phyloP scores from a whole-genome alignment of 352 stramenopile species.

The Phytophthora fragariae region DNA sequence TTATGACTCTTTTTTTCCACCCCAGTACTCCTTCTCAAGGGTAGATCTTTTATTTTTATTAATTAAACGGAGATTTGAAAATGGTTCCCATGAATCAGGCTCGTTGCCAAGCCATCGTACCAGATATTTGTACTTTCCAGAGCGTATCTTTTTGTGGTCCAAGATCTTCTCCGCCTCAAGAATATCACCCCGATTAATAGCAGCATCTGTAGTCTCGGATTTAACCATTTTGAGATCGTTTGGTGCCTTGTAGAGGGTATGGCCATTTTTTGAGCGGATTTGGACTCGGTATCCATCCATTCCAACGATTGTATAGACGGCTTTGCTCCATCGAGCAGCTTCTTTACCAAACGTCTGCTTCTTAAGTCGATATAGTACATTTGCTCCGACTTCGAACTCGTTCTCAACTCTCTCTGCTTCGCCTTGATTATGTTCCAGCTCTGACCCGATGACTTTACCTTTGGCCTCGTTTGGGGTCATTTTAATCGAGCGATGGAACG shows the following conservation, averaged over 20 bases:
- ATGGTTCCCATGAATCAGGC: conserved; percentile 18
- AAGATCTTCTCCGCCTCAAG: conserved; percentile 24
- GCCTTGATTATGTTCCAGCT: no score
- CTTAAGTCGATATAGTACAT: conserved; percentile 24
- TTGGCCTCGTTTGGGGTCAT: conserved; percentile 37
- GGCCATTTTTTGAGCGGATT: conserved; percentile 44
- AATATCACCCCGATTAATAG: conserved; percentile 30
- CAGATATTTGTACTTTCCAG: conserved; percentile 21
- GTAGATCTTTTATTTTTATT: conserved; percentile 13
- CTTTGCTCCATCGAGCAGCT: conserved; percentile 30
- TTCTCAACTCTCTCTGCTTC: conserved; percentile 19
- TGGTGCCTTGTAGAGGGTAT: conserved; percentile 32
- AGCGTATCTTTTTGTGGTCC: conserved; percentile 13
- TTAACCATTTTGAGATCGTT: conserved; percentile 36
- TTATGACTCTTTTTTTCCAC: neutral
- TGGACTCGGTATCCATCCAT: conserved; percentile 35
- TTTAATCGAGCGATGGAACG: conserved; percentile 33
- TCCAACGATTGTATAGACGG: conserved; percentile 25
- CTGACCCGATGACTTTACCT: no score
- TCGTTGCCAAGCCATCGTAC: conserved; percentile 34
- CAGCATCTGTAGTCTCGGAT: conserved; percentile 21
- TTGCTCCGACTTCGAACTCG: conserved; percentile 14
- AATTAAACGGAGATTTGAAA: conserved; percentile 25
- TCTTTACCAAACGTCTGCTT: conserved; percentile 40
- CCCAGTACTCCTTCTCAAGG: conserved; percentile 10